Percentiles rank a stretch among this genome's conserved stretches.
phyloP scores from a whole-genome alignment of 108 stramenopile genomes.

The Fistulifera pelliculosa region DNA sequence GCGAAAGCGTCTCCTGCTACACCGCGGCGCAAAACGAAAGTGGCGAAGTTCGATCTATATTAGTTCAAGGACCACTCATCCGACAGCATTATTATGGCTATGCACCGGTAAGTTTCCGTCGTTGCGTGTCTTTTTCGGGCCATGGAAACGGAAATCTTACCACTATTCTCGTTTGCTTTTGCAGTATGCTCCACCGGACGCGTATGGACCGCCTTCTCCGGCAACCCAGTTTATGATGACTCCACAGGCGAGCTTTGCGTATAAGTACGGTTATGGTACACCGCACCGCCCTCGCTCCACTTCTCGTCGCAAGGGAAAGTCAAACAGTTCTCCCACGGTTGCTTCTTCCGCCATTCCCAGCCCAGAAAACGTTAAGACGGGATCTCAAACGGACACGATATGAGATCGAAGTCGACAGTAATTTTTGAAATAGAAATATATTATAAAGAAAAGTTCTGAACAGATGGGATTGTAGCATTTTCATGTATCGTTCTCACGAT shows the following conservation, averaged over 20 bases:
- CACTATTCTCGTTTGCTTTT: no score
- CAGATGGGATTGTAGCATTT: no score
- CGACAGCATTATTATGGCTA: no score
- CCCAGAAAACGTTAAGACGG: neutral
- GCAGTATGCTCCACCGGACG: conserved; percentile 12
- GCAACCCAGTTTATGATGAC: conserved; percentile 62
- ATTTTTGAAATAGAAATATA: no score
- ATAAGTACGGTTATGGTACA: conserved; percentile 27
- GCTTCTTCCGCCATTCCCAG: neutral
- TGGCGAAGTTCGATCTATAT: neutral
- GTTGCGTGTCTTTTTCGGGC: no score
- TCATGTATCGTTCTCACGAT: no score
- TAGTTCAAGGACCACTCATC: no score
- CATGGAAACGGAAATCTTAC: no score
- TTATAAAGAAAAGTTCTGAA: no score
- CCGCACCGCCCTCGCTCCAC: conserved; percentile 2
- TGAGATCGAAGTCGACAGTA: neutral
- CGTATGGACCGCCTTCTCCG: conserved; percentile 42
- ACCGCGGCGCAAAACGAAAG: neutral
- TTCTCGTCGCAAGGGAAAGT: neutral
- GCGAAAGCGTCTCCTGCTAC: conserved; percentile 3
- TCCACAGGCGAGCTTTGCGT: conserved; percentile 21
- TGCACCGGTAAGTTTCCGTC: no score
- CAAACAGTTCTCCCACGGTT: neutral
- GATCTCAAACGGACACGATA: neutral